A percentile compares a stretch with the other conserved stretches of the same genome.
Conservation (phyloP, 78 protist species). For the Anaeramoeba ignava region DNA sequence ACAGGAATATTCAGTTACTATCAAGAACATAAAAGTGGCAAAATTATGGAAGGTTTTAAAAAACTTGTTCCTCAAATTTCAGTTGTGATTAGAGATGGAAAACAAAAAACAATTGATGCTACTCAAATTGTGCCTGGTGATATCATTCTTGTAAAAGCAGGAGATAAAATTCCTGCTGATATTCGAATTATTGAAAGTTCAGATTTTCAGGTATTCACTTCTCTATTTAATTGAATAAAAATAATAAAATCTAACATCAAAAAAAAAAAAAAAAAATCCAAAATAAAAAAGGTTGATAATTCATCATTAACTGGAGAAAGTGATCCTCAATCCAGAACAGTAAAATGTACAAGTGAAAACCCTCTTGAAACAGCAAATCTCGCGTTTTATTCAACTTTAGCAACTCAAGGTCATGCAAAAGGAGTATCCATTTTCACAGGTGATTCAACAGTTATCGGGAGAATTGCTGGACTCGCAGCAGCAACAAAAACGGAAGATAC, state of each 20-base stretch:
- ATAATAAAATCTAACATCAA: too few relatives aligned
- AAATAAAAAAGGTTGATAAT: constrained; percentile 32
- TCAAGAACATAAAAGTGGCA: constrained; percentile 59
- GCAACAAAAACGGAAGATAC: constrained; percentile 21
- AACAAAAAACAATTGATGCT: constrained; percentile 9
- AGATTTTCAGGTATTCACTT: constrained; percentile 57
- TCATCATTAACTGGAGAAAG: constrained; percentile 84
- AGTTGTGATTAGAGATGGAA: constrained; percentile 48
- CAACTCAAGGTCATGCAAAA: constrained; percentile 52
- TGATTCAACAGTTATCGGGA: background rate
- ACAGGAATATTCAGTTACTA: constrained; percentile 62
- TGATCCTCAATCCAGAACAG: constrained; percentile 55
- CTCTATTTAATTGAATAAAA: too few relatives aligned
- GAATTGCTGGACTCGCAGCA: background rate
- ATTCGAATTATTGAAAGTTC: constrained; percentile 2
- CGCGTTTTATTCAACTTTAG: constrained; percentile 53
- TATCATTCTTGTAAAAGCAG: constrained; percentile 37
- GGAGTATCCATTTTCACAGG: constrained; percentile 31
- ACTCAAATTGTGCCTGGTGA: constrained; percentile 63
- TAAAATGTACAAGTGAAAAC: constrained; percentile 34
- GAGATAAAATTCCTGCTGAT: constrained; percentile 63
- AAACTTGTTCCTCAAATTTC: constrained; percentile 41
- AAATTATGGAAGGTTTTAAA: constrained; percentile 63
- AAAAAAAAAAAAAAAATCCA: too few relatives aligned
- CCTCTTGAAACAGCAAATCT: constrained; percentile 55